phyloP scores from a whole-genome alignment of 768 basidiomycete genomes.

The Hemileccinum impolitum region DNA sequence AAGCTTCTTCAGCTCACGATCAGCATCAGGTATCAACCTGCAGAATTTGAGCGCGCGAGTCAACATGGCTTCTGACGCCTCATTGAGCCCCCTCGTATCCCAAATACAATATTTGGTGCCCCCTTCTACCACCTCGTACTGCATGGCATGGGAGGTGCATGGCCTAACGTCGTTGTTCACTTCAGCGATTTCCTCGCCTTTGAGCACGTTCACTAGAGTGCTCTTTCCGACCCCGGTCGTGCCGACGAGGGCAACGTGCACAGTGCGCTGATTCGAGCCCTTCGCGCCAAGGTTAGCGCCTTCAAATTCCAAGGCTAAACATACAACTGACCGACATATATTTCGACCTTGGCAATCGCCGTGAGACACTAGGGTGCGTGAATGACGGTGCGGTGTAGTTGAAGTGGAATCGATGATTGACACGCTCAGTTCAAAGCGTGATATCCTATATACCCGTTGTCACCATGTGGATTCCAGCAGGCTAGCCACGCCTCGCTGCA shows the following conservation, averaged over 20 bases:
- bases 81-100: slow-evolving; percentile 27
- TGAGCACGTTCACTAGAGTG: slow-evolving; percentile 26
- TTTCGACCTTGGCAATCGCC: background rate
- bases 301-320: background rate
- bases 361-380: background rate
- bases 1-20: slow-evolving; percentile 15
- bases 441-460: background rate
- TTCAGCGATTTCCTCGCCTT: slow-evolving; percentile 10
- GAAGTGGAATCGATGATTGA: background rate
- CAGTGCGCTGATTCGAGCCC: background rate
- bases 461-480: slow-evolving; percentile 19
- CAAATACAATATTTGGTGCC: slow-evolving; percentile 13
- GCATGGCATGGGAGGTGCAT: slow-evolving; percentile 10
- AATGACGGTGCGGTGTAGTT: background rate
- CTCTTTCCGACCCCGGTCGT: slow-evolving; percentile 26
- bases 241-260: slow-evolving; percentile 22
- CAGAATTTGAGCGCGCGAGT: slow-evolving; percentile 1
- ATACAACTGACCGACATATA: slow-evolving; percentile 22
- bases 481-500: slow-evolving; percentile 3
- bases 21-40: slow-evolving; percentile 12
- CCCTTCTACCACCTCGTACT: slow-evolving; percentile 10
- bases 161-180: slow-evolving; percentile 18
- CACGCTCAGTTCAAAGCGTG: background rate
- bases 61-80: slow-evolving; percentile 6
- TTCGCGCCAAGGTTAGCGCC: slow-evolving; percentile 1